Evolutionary conservation across 2,329 filamentous ascomycete species (phyloP).

Genomic region (Monosporascus sp.): DNA sequence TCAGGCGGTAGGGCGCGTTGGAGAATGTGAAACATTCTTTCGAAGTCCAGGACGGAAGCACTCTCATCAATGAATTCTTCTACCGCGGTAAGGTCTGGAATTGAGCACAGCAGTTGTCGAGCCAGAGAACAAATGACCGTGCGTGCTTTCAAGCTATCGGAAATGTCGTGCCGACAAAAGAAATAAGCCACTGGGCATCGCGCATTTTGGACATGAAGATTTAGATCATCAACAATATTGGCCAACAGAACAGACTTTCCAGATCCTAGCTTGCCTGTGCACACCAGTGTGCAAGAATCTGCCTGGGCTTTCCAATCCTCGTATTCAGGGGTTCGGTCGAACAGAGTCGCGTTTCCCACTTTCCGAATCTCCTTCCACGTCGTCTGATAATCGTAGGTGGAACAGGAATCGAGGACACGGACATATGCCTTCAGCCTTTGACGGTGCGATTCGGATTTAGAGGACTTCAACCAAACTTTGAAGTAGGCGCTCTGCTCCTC

Average conservation of each 20-base stretch:
- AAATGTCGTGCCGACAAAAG: conserved; percentile 30
- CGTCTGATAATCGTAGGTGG: conserved; percentile 33
- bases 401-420: conserved; percentile 33
- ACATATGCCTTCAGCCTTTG: conserved; percentile 9
- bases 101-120: conserved; percentile 5
- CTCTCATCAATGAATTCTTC: neutral
- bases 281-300: conserved; percentile 25
- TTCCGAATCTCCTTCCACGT: conserved; percentile 39
- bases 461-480: neutral
- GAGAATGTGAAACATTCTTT: neutral
- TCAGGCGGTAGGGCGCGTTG: neutral
- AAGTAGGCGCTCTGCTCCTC: neutral
- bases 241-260: conserved; percentile 41
- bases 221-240: conserved; percentile 36
- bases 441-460: neutral
- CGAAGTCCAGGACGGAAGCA: neutral
- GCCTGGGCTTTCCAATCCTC: neutral
- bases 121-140: conserved; percentile 9
- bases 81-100: neutral
- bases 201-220: conserved; percentile 19
- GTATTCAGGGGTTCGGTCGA: conserved; percentile 5
- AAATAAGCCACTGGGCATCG: conserved; percentile 4
- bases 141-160: neutral
- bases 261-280: conserved; percentile 35
- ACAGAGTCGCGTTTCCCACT: conserved; percentile 28